Conservation (phyloP, 345 rosid species). For the Gynandropsis gynandra region DNA sequence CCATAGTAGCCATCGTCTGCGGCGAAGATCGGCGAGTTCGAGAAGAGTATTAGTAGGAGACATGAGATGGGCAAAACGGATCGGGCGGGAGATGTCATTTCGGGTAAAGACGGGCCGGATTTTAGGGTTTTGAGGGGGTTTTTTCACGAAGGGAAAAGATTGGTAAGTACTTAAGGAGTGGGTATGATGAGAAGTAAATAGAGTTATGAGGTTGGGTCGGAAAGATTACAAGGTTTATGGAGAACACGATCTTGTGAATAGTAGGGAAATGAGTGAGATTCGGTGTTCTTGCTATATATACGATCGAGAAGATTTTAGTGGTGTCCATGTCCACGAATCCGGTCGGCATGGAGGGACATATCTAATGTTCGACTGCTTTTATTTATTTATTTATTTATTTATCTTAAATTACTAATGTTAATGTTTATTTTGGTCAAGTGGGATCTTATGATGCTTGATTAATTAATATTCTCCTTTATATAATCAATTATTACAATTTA, state of each 20-base stretch:
- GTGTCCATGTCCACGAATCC: constrained; percentile 24
- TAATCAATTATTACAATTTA: too few relatives aligned
- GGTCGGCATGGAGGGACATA: constrained; percentile 11
- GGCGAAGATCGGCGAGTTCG: constrained; percentile 16
- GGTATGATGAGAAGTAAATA: not conserved
- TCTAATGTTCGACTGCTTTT: not conserved
- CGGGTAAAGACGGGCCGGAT: constrained; percentile 12
- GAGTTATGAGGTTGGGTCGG: constrained; percentile 14
- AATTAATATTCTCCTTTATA: too few relatives aligned
- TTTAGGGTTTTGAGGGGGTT: constrained; percentile 10
- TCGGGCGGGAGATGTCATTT: too few relatives aligned
- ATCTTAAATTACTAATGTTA: not conserved
- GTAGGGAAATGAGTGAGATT: constrained; percentile 22
- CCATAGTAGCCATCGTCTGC: constrained; percentile 21
- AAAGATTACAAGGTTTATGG: constrained; percentile 27
- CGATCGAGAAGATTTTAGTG: constrained; percentile 18
- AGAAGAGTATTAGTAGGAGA: constrained; percentile 10
- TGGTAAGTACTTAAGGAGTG: too few relatives aligned
- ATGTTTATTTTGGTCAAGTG: constrained; percentile 9
- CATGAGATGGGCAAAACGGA: constrained; percentile 2
- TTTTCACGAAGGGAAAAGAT: not conserved
- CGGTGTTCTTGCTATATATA: constrained; percentile 13
- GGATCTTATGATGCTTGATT: too few relatives aligned
- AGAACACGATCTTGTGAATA: constrained; percentile 30
- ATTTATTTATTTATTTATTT: not conserved